Conservation (phyloP, 441 rosid species). For the Pelargonium myrrhifolium region DNA sequence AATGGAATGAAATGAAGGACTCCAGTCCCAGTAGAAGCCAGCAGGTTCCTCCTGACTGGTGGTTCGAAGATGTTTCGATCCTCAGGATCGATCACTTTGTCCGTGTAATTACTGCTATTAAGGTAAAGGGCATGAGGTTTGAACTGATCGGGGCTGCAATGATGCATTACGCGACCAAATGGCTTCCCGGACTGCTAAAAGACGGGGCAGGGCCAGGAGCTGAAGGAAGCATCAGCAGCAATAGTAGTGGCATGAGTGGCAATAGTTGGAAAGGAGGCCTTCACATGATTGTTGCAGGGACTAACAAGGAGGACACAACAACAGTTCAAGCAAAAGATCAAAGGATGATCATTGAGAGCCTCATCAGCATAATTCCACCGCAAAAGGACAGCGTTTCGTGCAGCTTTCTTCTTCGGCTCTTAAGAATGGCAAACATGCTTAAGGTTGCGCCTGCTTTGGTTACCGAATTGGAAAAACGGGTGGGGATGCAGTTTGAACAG, state of each 20-base stretch:
- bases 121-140: slow-evolving; percentile 87
- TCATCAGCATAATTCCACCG: slow-evolving; percentile 84
- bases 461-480: slow-evolving; percentile 83
- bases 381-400: slow-evolving; percentile 84
- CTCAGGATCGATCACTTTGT: slow-evolving; percentile 91
- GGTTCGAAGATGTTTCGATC: slow-evolving; percentile 90
- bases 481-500: slow-evolving; percentile 97
- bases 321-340: slow-evolving; percentile 66
- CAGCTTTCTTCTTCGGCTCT: slow-evolving; percentile 77
- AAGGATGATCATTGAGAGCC: slow-evolving; percentile 81
- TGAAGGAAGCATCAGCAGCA: slow-evolving; percentile 49
- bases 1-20: slow-evolving; percentile 67
- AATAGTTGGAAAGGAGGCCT: slow-evolving; percentile 6
- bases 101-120: slow-evolving; percentile 80
- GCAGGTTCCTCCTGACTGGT: slow-evolving; percentile 91
- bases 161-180: slow-evolving; percentile 73
- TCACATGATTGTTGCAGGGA: background rate
- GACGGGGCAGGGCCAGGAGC: slow-evolving; percentile 45
- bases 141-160: slow-evolving; percentile 75
- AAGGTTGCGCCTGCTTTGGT: slow-evolving; percentile 85
- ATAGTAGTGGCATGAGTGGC: slow-evolving; percentile 67
- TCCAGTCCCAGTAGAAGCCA: slow-evolving; percentile 69
- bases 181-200: slow-evolving; percentile 72
- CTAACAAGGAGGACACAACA: slow-evolving; percentile 44
- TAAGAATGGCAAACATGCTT: slow-evolving; percentile 69